Base-by-base conservation (phyloP, 129 eudicot species). In the Silybum marianum region DNA sequence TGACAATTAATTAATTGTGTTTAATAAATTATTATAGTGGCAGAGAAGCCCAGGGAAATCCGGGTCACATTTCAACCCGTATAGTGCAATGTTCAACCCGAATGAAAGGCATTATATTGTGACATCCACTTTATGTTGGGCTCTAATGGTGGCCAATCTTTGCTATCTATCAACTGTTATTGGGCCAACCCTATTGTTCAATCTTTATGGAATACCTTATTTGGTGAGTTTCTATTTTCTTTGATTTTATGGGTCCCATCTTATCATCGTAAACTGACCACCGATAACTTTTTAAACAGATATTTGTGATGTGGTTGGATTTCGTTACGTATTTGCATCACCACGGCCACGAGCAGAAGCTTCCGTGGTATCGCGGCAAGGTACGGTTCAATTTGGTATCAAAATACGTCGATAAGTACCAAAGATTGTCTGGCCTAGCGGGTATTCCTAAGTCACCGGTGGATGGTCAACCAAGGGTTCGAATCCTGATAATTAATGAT, bases 311-410 rank as follows among this genome's bases (percentile, higher is more conserved):
- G 78, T 93, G 97, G 97, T 80, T 93, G 85, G 95, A 91, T 77
- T 40, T 65, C 6, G 97, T 93, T 28, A 90, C 95, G 3, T 93
- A 93, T 73, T 83, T 93, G 72, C 95, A 93, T 82, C 97, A 93
- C 74, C 97, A 93, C 19, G 97, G 95, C 25, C 82, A 93, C 48
- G 93, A 93, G 77, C 78, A 86, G 22, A 90, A 90, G 80, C 91
- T 93, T 69, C 97, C 97, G 7, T 93, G 97, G 97, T 90, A 93
- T 73, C 97, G 97, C 7, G 95, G 97, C 80, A 83, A 90, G 92
- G 97, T 93, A 80, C 44, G 26, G 9, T 7, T 36, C 74, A 39
- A 39, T 42, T 77, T 51, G 28, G 4, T 28, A 34, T 0, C 18
- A 24, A 3, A 5, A 13, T 44, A 44, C 54, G 0, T 44, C 11